Evolutionary conservation across 345 rosid genomes (phyloP), one percentile per base, ranked within the genome.

Genomic region (Eucalyptus marginata): DNA sequence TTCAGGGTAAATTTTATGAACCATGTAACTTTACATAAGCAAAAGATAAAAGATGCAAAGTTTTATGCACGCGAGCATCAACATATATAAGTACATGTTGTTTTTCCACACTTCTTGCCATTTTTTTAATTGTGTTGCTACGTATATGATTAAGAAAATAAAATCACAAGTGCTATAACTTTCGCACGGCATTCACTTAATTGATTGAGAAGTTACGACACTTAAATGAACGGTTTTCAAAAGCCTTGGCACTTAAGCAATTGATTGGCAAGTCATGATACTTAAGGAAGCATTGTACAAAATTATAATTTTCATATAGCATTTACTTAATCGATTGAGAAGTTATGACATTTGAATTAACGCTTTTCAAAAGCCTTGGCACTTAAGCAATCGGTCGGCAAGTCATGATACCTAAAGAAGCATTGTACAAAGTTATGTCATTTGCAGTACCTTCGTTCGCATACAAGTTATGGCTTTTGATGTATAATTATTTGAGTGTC

Each of bases 181-280:
- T 68, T 3, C 0, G 1, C 18, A 31, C 1, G 20, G 0, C 2
- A 8, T 68, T 8, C 6, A 68, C 6, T 68, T 31, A 4, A 16
- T 31, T 2, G 3, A 68, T 68, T 15, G 79, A 68, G 22, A 31
- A 31, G 22, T 4, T 31, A 68, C 10, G 20, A 68, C 22, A 15
- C 6, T 68, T 1, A 4, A 31, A 15, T 15, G 12, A 66, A 16
- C 0, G 0, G 3, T 31, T 14, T 66, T n/a, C 40, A 8, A 66
- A 31, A 66, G 20, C 1, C 31, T 9, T 25, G n/a, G 0, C 14
- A 25, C 2, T 59, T 27, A 59, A 11, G 15, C 31, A 27, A 59
- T 12, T 0, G 2, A 59, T 59, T 59, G 0, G 7, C 0, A 59
- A 27, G 7, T 27, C 13, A 59, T 59, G 15, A 11, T 25, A 59